Base-by-base conservation (phyloP, 805 yeast species). In the Metschnikowia lunata region DNA sequence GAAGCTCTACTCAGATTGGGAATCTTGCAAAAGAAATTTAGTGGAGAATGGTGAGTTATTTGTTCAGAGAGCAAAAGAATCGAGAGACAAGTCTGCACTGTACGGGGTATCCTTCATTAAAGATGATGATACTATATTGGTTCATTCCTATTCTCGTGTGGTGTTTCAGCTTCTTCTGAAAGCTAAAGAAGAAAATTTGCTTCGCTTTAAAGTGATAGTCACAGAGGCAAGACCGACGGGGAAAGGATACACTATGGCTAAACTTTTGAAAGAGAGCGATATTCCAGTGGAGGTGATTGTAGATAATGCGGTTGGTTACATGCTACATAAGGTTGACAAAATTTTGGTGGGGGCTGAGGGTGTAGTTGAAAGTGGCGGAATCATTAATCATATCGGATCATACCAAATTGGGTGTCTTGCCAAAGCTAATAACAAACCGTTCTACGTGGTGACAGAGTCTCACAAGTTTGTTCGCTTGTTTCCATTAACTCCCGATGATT, bases 301-400 rank as follows among this genome's bases (percentile, higher is more conserved):
- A 13, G 99, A 93, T 61, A 82, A 88, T 42, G 95, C 96, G 7
- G 97, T 91, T 11, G 98, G 98, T 0, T 88, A 82, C 54, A 88
- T 89, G 32, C 82, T 93, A 47, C 90, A 88, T 62, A 85, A 86
- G 62, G 89, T 90, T 11, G 95, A 91, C 67, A 91, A 93, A 64
- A 86, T 93, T 5, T 78, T 93, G 52, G 93, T 93, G 52, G 99
- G 99, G 43, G 99, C 99, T 1, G 99, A 93, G 66, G 99, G 99
- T 54, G 99, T 93, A 4, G 96, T 96, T 3, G 99, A 93, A 69
- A 85, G 95, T 62, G 99, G 99, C 45, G 99, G 99, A 30, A 88
- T 95, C 38, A 91, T 93, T 54, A 93, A 93, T 65, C 90, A 86
- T 54, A 83, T 93, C 49, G 99, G 99, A 6, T 83, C 96, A 1